Percentiles rank a stretch among this genome's conserved stretches.
phyloP scores from a whole-genome alignment of 2,329 filamentous ascomycete genomes.

The Neofusicoccum parvum region DNA sequence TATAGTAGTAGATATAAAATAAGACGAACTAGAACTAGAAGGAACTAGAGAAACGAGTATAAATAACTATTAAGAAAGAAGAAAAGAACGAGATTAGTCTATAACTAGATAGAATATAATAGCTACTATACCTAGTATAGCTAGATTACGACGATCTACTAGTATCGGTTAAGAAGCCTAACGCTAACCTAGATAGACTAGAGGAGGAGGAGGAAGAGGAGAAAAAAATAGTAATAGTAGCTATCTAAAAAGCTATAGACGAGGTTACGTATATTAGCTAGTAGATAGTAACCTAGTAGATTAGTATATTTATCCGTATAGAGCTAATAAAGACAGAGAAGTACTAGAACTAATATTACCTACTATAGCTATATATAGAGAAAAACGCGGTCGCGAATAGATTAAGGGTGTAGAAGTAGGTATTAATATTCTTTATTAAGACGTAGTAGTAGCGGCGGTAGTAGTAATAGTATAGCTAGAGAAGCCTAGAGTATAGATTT shows the following conservation, averaged over 20 bases:
- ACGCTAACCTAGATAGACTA: no score
- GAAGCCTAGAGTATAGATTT: slow-evolving; percentile 24
- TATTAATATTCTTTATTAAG: slow-evolving; percentile 29
- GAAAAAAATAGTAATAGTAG: slow-evolving; percentile 21
- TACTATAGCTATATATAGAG: slow-evolving; percentile 26
- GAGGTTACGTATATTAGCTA: slow-evolving; percentile 25
- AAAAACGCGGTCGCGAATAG: slow-evolving; percentile 23
- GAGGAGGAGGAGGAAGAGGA: no score
- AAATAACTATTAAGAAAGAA: no score
- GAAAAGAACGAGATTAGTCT: no score
- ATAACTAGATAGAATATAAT: no score
- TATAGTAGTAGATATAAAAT: no score
- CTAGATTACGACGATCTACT: no score
- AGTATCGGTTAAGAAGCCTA: no score
- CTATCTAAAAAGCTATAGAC: slow-evolving; percentile 26
- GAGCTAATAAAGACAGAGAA: slow-evolving; percentile 28
- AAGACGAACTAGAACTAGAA: no score
- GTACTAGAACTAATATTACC: slow-evolving; percentile 26
- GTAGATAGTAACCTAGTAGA: slow-evolving; percentile 21
- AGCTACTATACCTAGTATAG: no score
- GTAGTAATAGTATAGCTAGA: slow-evolving; percentile 19
- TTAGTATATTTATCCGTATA: slow-evolving; percentile 25
- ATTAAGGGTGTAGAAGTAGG: slow-evolving; percentile 24
- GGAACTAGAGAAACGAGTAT: no score
- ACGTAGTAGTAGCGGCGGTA: slow-evolving; percentile 22